phyloP scores from a whole-genome alignment of 768 basidiomycete genomes.

The Leucocoprinus leucothites region DNA sequence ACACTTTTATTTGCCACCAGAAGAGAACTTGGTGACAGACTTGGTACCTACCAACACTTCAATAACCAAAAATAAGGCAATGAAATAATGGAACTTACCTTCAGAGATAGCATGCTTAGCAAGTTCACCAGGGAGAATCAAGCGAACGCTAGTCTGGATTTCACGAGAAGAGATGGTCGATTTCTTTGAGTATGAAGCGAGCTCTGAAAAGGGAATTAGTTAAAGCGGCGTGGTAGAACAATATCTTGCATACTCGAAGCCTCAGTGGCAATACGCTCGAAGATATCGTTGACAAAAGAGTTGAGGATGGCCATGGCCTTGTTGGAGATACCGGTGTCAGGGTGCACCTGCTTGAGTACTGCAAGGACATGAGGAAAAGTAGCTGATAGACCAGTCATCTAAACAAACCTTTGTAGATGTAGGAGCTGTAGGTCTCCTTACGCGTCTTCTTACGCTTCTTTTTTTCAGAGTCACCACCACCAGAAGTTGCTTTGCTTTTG shows the following conservation, averaged over 20 bases:
- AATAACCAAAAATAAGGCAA: slow-evolving; percentile 85
- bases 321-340: slow-evolving; percentile 99
- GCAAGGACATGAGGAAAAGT: slow-evolving; percentile 2
- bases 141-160: slow-evolving; percentile 95
- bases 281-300: slow-evolving; percentile 95
- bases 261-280: slow-evolving; percentile 89
- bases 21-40: slow-evolving; percentile 57
- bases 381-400: not conserved
- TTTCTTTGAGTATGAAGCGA: slow-evolving; percentile 97
- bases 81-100: slow-evolving; percentile 39
- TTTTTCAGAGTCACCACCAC: slow-evolving; percentile 73
- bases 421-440: slow-evolving; percentile 93
- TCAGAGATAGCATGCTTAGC: slow-evolving; percentile 99
- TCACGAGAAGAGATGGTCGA: slow-evolving; percentile 98
- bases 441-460: slow-evolving; percentile 83
- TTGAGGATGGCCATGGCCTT: slow-evolving; percentile 98
- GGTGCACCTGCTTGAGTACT: slow-evolving; percentile 98
- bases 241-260: slow-evolving; percentile 67
- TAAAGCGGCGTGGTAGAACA: slow-evolving; percentile 8
- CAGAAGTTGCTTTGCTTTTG: slow-evolving; percentile 70
- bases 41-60: slow-evolving; percentile 94
- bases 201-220: slow-evolving; percentile 48
- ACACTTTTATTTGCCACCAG: slow-evolving; percentile 8
- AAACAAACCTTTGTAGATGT: slow-evolving; percentile 81
- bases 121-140: slow-evolving; percentile 96